phyloP scores from a whole-genome alignment of 2,329 filamentous ascomycete species.

The Paecilomyces niveus region DNA sequence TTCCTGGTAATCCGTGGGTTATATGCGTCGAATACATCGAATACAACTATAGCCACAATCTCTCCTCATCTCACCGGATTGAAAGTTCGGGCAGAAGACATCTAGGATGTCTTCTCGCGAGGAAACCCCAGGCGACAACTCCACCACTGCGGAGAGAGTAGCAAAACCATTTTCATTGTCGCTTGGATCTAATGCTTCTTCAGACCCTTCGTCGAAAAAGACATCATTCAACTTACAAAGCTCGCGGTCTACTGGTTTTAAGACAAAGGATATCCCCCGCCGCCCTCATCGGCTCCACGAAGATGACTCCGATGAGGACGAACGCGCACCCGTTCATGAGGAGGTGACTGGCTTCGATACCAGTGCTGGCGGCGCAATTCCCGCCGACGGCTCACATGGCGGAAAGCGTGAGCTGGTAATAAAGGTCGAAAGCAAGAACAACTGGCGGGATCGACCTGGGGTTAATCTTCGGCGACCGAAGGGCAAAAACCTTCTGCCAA shows the following conservation, averaged over 20 bases:
- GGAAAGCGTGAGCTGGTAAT: conserved; percentile 62
- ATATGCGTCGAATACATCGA: background rate
- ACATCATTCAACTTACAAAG: conserved; percentile 25
- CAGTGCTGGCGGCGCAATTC: conserved; percentile 31
- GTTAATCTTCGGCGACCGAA: conserved; percentile 48
- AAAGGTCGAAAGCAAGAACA: conserved; percentile 76
- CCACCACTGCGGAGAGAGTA: background rate
- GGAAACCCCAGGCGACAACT: background rate
- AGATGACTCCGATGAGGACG: conserved; percentile 49
- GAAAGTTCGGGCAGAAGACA: background rate
- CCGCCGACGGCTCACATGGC: conserved; percentile 32
- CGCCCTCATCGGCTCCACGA: conserved; percentile 25
- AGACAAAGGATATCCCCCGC: conserved; percentile 15
- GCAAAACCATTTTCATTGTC: background rate
- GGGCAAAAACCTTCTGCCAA: conserved; percentile 53
- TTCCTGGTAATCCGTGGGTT: background rate
- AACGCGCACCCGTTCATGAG: conserved; percentile 29
- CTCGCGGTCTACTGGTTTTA: conserved; percentile 1
- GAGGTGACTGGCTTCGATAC: conserved; percentile 50
- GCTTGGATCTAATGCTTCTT: conserved; percentile 26
- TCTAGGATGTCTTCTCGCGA: background rate
- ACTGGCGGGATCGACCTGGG: conserved; percentile 49
- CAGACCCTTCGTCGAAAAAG: conserved; percentile 34
- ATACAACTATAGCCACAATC: background rate
- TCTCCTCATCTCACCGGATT: background rate